Conservation (phyloP, 768 basidiomycete species). For the Imleria badia region DNA sequence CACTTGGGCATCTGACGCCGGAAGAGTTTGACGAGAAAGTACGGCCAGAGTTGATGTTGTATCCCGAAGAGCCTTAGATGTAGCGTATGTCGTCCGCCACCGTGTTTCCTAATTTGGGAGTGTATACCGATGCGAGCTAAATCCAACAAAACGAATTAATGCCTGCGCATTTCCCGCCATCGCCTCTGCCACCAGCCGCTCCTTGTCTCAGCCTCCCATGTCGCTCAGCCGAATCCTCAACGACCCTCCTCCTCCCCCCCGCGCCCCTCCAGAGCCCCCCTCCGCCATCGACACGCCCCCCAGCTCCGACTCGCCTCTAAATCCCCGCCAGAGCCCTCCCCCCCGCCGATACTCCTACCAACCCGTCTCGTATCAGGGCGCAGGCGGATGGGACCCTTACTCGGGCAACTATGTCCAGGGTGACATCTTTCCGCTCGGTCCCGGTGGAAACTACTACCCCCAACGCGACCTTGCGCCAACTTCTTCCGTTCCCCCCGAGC, state of each 20-base stretch:
- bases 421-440: constrained; percentile 37
- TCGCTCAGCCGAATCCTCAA: constrained; percentile 81
- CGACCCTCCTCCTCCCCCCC: constrained; percentile 55
- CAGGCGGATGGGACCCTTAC: constrained; percentile 40
- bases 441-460: constrained; percentile 37
- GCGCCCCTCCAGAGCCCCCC: constrained; percentile 22
- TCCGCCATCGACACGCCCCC: constrained; percentile 22
- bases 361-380: constrained; percentile 38
- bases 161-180: constrained; percentile 34
- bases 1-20: constrained; percentile 78
- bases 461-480: constrained; percentile 23
- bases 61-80: constrained; percentile 54
- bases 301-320: constrained; percentile 19
- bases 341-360: constrained; percentile 38
- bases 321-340: constrained; percentile 24
- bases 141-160: constrained; percentile 36
- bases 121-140: constrained; percentile 35
- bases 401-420: constrained; percentile 38
- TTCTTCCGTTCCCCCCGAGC: constrained; percentile 19
- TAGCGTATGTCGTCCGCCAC: constrained; percentile 22
- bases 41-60: constrained; percentile 86
- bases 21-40: constrained; percentile 97
- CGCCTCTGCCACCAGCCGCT: constrained; percentile 21
- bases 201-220: constrained; percentile 42
- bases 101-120: constrained; percentile 31